Base-by-base conservation (phyloP, 2,329 filamentous ascomycete genomes). In the Lasiodiplodia sp. region DNA sequence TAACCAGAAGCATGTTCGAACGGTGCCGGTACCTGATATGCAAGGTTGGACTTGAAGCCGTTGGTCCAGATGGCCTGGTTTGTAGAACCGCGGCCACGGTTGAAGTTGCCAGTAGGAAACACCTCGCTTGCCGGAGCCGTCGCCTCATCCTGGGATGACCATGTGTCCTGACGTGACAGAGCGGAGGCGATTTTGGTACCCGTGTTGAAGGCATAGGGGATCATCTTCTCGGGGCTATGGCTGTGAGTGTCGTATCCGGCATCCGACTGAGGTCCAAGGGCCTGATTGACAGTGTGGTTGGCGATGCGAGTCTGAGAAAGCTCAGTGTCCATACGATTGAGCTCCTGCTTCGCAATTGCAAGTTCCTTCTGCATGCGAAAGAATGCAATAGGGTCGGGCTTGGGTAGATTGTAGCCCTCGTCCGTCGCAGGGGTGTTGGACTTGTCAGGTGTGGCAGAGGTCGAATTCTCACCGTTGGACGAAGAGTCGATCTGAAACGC, bases 261-360 rank as follows among this genome's bases (percentile, higher is more conserved):
- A 71, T 87, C 86, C 6, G 82, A 82, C 5, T 82, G 79, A 69
- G 83, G 80, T n/a, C 85, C 83, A 66, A 87, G 82, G 10, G 78
- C 79, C 72, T 87, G 86, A 58, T 88, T 87, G 67, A 87, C 80
- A 12, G 88, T 90, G 66, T 87, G 83, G 73, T 87, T 88, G 40
- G 83, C 83, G 68, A 88, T 85, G 37, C 88, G 88, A 28, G 85
- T 88, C 71, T 91, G 88, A 49, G 88, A 85, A 70, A 93, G 84
- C 80, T 93, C 90, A 66, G 92, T 86, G 69, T 92, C 90, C 76
- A 94, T 88, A 68, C 87, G 89, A 56, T 86, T 87, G 74, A 94
- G 92, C 74, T 90, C 87, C 76, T 85, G 89, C 70, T 91, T 88
- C 44, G 92, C 91, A 70, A 89, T 85, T 53, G 90, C 90, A 64